Conservation (phyloP, 805 yeast species). For the Metschnikowia kofuensis region DNA sequence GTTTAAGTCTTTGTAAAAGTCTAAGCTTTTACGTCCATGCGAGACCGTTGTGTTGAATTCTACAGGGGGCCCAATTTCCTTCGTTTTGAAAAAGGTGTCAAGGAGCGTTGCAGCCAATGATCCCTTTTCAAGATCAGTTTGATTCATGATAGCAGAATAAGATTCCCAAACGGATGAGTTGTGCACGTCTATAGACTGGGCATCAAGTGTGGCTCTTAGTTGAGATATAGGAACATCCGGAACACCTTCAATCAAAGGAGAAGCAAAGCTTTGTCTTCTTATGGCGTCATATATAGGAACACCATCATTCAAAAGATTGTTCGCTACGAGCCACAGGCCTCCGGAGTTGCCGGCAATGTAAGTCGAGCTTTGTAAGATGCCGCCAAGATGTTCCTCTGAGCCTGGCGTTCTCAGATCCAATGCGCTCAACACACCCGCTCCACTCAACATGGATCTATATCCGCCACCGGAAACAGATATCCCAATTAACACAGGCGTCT, state of each 20-base stretch:
- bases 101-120: constrained; percentile 5
- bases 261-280: constrained; percentile 28
- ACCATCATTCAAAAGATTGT: constrained; percentile 32
- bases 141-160: constrained; percentile 1
- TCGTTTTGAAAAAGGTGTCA: constrained; percentile 9
- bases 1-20: constrained; percentile 53
- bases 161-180: constrained; percentile 44
- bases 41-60: not conserved
- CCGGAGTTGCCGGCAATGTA: constrained; percentile 70
- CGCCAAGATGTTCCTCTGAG: constrained; percentile 39
- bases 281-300: constrained; percentile 21
- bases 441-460: constrained; percentile 57
- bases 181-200: constrained; percentile 58
- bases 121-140: constrained; percentile 7
- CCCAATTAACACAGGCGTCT: constrained; percentile 28
- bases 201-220: constrained; percentile 9
- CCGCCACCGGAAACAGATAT: constrained; percentile 52
- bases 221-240: constrained; percentile 46
- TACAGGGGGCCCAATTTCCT: not conserved
- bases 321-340: constrained; percentile 68
- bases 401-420: constrained; percentile 45
- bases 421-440: constrained; percentile 55
- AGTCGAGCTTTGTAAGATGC: constrained; percentile 50
- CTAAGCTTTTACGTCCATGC: constrained; percentile 5
- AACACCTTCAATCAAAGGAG: constrained; percentile 53